Evolutionary conservation across 169 alveolate genomes (phyloP).

Genomic region (Plasmodium ovale): DNA sequence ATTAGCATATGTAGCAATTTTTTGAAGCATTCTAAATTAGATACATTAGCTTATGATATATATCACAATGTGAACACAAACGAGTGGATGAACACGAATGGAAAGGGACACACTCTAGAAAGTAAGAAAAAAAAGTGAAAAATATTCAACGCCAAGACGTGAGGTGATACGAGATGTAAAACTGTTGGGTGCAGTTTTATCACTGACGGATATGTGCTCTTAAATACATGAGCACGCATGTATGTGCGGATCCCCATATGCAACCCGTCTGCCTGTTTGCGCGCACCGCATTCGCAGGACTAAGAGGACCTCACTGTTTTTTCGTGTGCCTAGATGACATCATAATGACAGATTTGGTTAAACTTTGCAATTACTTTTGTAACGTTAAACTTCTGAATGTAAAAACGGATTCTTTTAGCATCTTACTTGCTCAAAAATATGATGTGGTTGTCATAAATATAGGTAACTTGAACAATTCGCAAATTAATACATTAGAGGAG

Average conservation of each 20-base stretch:
- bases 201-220: not conserved
- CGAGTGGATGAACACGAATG: constrained; percentile 6
- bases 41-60: constrained; percentile 38
- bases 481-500: constrained; percentile 45
- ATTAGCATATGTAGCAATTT: constrained; percentile 64
- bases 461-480: constrained; percentile 50
- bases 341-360: constrained; percentile 52
- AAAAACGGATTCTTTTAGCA: constrained; percentile 41
- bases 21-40: constrained; percentile 32
- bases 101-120: constrained; percentile 16
- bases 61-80: constrained; percentile 22
- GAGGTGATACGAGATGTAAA: not conserved
- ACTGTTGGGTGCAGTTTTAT: not conserved
- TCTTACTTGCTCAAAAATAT: constrained; percentile 56
- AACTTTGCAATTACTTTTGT: constrained; percentile 60
- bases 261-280: too few relatives aligned
- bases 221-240: too few relatives aligned
- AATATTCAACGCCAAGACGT: not conserved
- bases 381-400: constrained; percentile 32
- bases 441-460: constrained; percentile 63
- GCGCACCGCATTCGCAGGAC: not conserved
- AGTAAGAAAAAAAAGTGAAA: constrained; percentile 24
- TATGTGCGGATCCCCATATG: too few relatives aligned
- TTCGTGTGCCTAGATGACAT: constrained; percentile 66
- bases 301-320: constrained; percentile 75